phyloP scores from a whole-genome alignment of 78 protist genomes.

The Isochrysis galbana region DNA sequence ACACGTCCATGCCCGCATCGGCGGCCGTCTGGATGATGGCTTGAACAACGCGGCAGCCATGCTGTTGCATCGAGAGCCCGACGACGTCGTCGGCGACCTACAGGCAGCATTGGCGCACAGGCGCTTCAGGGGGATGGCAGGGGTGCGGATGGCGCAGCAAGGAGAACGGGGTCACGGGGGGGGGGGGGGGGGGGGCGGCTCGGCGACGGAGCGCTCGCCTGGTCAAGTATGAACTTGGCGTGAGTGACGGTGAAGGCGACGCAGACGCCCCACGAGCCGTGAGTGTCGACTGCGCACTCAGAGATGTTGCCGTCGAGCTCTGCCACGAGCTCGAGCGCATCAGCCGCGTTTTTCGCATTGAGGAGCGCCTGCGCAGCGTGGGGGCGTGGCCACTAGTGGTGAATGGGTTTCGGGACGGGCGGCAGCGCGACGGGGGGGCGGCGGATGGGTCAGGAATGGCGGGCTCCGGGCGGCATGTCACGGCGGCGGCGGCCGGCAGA shows the following conservation, averaged over 20 bases:
- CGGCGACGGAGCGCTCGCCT: too few species aligned
- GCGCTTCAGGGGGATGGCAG: too few species aligned
- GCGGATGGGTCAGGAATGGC: too few species aligned
- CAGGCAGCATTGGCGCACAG: too few species aligned
- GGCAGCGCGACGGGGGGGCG: too few species aligned
- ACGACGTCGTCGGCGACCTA: not conserved
- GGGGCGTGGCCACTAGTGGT: too few species aligned
- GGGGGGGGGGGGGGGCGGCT: too few species aligned
- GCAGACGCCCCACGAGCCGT: slow-evolving; percentile 18
- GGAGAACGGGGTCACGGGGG: too few species aligned
- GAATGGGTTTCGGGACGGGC: too few species aligned
- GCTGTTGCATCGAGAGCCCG: not conserved
- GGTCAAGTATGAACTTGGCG: not conserved
- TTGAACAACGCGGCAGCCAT: slow-evolving; percentile 14
- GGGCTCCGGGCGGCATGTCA: too few species aligned
- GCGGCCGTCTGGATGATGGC: not conserved
- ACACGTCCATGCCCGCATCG: not conserved
- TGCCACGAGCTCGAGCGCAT: not conserved
- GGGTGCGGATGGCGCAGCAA: too few species aligned
- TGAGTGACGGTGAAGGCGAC: not conserved
- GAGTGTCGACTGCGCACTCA: slow-evolving; percentile 8
- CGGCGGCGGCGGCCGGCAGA: too few species aligned
- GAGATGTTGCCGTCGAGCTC: not conserved
- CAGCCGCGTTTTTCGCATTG: not conserved
- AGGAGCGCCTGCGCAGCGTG: not conserved